phyloP scores from a whole-genome alignment of 495 filamentous ascomycete genomes.

The Friedmanniomyces simplex region DNA sequence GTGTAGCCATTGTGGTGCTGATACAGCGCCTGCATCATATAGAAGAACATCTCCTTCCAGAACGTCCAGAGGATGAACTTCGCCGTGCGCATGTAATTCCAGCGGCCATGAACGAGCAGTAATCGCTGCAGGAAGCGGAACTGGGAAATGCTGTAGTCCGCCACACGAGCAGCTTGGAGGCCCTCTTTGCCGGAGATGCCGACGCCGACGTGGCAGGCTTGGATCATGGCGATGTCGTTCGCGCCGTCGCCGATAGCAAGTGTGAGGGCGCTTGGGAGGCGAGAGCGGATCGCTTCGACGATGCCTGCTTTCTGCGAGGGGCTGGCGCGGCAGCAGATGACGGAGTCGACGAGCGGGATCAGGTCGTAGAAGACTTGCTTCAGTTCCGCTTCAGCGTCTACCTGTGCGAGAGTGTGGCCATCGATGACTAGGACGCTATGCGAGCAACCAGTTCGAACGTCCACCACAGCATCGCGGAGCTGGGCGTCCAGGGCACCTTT shows the following conservation, averaged over 20 bases:
- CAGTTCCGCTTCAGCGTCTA: conserved; percentile 53
- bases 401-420: conserved; percentile 64
- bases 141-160: conserved; percentile 86
- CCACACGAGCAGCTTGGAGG: conserved; percentile 79
- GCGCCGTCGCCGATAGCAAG: conserved; percentile 90
- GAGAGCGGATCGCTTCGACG: conserved; percentile 64
- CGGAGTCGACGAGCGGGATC: conserved; percentile 68
- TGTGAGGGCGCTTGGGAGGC: conserved; percentile 64
- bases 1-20: conserved; percentile 82
- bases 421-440: conserved; percentile 87
- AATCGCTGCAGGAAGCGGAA: conserved; percentile 82
- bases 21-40: conserved; percentile 77
- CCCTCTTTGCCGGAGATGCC: conserved; percentile 92
- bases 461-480: conserved; percentile 50
- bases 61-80: conserved; percentile 63
- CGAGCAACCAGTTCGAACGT: conserved; percentile 52
- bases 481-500: conserved; percentile 56
- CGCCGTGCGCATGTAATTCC: conserved; percentile 85
- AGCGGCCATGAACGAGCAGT: conserved; percentile 80
- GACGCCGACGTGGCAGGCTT: conserved; percentile 86
- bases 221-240: conserved; percentile 96
- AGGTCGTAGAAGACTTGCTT: conserved; percentile 66
- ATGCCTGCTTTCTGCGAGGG: conserved; percentile 83
- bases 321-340: conserved; percentile 87
- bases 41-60: conserved; percentile 46